Evolutionary conservation across 2,329 filamentous ascomycete species (phyloP).

Genomic region (Zalaria obscura): DNA sequence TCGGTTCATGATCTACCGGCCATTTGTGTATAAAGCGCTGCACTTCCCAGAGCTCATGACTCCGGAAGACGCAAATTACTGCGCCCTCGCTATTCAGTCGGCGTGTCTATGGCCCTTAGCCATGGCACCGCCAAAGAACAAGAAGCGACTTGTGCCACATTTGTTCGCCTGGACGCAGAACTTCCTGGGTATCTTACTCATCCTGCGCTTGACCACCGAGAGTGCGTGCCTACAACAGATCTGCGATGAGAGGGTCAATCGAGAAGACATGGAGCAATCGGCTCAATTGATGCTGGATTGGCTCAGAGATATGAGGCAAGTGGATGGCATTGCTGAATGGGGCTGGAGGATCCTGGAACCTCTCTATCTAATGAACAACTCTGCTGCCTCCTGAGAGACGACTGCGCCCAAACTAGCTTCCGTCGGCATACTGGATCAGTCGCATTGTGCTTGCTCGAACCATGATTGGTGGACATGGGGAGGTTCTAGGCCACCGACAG

Average conservation of each 20-base stretch:
- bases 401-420: too few relatives aligned
- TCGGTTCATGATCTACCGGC: constrained; percentile 43
- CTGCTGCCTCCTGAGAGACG: too few relatives aligned
- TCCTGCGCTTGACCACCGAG: constrained; percentile 40
- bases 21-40: constrained; percentile 45
- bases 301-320: constrained; percentile 41
- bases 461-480: too few relatives aligned
- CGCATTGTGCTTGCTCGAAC: too few relatives aligned
- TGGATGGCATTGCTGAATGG: constrained; percentile 42
- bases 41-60: constrained; percentile 42
- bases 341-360: constrained; percentile 38
- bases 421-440: too few relatives aligned
- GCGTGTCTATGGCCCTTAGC: constrained; percentile 47
- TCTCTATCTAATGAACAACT: constrained; percentile 18
- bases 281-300: constrained; percentile 42
- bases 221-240: constrained; percentile 37
- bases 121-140: constrained; percentile 41
- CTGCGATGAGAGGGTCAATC: constrained; percentile 32
- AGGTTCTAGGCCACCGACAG: too few relatives aligned
- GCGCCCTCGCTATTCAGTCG: constrained; percentile 42
- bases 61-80: constrained; percentile 38
- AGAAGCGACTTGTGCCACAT: constrained; percentile 45
- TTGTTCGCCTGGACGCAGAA: constrained; percentile 50
- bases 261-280: constrained; percentile 35
- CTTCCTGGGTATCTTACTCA: constrained; percentile 42